Percentiles rank a stretch among this genome's conserved stretches.
Evolutionary conservation across 2,329 filamentous ascomycete species (phyloP).

Genomic region (Aureobasidium namibiae): DNA sequence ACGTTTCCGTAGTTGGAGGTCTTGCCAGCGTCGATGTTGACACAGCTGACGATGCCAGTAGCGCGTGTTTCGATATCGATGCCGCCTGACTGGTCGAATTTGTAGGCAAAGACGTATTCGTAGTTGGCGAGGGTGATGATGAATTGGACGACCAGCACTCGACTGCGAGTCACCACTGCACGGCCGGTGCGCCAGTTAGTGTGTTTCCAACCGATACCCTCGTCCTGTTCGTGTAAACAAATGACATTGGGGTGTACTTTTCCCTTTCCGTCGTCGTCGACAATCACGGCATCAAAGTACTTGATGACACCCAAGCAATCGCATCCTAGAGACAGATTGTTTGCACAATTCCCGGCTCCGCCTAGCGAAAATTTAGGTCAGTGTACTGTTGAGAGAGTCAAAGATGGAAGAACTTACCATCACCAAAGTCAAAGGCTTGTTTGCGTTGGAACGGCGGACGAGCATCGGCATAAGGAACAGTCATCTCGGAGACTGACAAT

Average conservation of each 20-base stretch:
- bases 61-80: constrained; percentile 55
- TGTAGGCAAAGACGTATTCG: constrained; percentile 59
- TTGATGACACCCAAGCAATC: constrained; percentile 52
- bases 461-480: constrained; percentile 31
- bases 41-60: constrained; percentile 57
- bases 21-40: constrained; percentile 51
- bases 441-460: constrained; percentile 58
- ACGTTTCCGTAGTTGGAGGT: constrained; percentile 43
- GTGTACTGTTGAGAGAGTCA: too few species aligned
- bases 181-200: constrained; percentile 58
- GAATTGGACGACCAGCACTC: constrained; percentile 58
- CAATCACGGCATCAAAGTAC: constrained; percentile 51
- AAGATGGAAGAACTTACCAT: too few species aligned
- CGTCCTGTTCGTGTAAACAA: constrained; percentile 62
- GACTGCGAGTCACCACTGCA: constrained; percentile 52
- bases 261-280: constrained; percentile 46
- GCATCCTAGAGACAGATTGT: constrained; percentile 59
- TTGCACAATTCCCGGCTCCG: constrained; percentile 56
- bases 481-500: constrained; percentile 61
- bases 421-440: constrained; percentile 63
- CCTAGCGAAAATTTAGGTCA: too few species aligned
- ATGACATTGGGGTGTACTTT: constrained; percentile 50
- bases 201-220: constrained; percentile 63
- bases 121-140: constrained; percentile 64
- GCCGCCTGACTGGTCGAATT: constrained; percentile 56